Evolutionary conservation across 179 eudicot species (phyloP).

Genomic region (Dionaea muscipula): DNA sequence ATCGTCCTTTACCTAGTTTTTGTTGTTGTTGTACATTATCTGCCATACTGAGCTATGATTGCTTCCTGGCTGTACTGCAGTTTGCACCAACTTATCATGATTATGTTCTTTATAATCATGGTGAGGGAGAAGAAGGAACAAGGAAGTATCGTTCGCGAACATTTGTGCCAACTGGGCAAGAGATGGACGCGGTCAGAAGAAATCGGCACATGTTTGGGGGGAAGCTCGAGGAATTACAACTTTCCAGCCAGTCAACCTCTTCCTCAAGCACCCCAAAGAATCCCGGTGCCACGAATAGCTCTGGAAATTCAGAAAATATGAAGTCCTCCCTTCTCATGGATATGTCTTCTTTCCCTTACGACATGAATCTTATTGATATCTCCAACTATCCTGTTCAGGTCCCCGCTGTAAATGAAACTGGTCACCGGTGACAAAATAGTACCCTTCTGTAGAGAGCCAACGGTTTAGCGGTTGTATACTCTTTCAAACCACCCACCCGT

Average conservation of each 20-base stretch:
- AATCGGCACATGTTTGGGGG: conserved; percentile 46
- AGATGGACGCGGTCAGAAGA: conserved; percentile 82
- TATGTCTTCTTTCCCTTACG: conserved; percentile 52
- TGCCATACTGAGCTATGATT: background rate
- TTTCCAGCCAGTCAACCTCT: conserved; percentile 56
- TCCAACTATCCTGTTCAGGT: conserved; percentile 44
- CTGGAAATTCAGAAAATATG: conserved; percentile 34
- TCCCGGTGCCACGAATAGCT: conserved; percentile 12
- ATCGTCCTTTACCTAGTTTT: background rate
- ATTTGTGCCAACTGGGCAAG: conserved; percentile 90
- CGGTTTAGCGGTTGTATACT: background rate
- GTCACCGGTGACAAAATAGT: conserved; percentile 39
- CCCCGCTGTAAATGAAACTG: conserved; percentile 40
- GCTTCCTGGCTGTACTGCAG: conserved; percentile 27
- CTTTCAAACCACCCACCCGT: background rate
- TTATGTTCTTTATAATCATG: conserved; percentile 81
- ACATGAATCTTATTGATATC: conserved; percentile 62
- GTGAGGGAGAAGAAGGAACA: conserved; percentile 78
- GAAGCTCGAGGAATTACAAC: conserved; percentile 59
- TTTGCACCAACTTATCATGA: conserved; percentile 97
- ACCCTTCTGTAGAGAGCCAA: background rate
- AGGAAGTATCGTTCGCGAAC: conserved; percentile 75
- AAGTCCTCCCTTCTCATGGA: conserved; percentile 64
- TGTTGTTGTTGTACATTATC: background rate
- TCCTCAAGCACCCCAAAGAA: conserved; percentile 32